Evolutionary conservation across 2,329 filamentous ascomycete genomes (phyloP), one percentile per base, ranked within the genome.

Genomic region (Amylocarpus encephaloides): DNA sequence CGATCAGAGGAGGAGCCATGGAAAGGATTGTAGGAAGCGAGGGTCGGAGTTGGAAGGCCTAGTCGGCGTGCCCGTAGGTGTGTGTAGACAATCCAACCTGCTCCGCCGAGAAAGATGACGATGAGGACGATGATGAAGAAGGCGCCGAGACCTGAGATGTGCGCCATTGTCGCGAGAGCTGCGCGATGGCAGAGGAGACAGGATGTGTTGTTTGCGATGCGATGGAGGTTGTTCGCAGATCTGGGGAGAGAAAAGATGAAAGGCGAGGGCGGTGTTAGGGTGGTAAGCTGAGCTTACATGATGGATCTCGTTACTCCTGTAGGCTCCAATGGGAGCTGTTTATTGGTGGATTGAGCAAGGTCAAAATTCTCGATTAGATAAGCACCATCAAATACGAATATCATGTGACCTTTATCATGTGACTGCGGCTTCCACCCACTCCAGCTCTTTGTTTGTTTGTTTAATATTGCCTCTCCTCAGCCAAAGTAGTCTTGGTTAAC

Each of bases 61-160:
- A 90, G 77, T 64, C 81, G 80, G 54, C 82, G 77, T 45, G 88
- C 87, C 61, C 84, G 84, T 60, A 85, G 73, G 63, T 88, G 85
- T 29, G 83, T 82, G 64, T 83, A 90, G 62, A 82, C 68, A 53
- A 89, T 71, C 82, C 85, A 92, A 63, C 77, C 82, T 49, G 77
- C 68, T 50, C 72, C 81, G 22, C 70, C 79, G 49, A 73, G 67
- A 49, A 84, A 53, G 48, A 80, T 64, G 62, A 87, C 66, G 59
- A 89, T 70, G 59, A 88, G 61, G 63, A 92, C 67, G 63, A 88
- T 76, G 65, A 94, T 82, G 67, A 90, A 77, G 71, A 91, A 81
- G 58, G 83, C 80, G 63, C 82, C 82, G 56, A 84, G 78, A 64
- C 83, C 82, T 58, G 77, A 73, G 45, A 78, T 71, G 57, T 75